Conservation (phyloP, 2,329 filamentous ascomycete genomes). For the Reticulascus tulasneorum region DNA sequence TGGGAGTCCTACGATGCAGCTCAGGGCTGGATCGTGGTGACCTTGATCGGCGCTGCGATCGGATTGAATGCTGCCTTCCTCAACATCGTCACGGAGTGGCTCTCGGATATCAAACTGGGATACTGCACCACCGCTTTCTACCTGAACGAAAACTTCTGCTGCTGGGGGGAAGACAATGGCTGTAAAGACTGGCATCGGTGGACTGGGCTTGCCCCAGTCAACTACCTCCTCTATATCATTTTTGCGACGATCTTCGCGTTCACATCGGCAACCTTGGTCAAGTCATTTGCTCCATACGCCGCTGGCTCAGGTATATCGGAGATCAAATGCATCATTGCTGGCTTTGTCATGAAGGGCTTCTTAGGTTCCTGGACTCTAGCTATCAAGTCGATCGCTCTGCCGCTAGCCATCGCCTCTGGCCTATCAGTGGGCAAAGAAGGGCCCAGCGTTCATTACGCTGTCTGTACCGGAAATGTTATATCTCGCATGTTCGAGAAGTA, state of each 20-base stretch:
- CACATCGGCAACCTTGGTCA: slow-evolving; percentile 78
- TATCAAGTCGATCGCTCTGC: slow-evolving; percentile 90
- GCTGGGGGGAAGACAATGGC: slow-evolving; percentile 89
- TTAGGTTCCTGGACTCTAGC: slow-evolving; percentile 84
- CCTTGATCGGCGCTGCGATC: slow-evolving; percentile 86
- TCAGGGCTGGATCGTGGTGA: slow-evolving; percentile 97
- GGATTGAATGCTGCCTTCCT: slow-evolving; percentile 89
- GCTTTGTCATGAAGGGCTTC: slow-evolving; percentile 99
- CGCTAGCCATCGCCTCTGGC: slow-evolving; percentile 88
- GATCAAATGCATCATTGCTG: slow-evolving; percentile 98
- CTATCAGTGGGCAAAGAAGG: slow-evolving; percentile 96
- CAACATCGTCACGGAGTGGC: slow-evolving; percentile 95
- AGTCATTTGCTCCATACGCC: slow-evolving; percentile 89
- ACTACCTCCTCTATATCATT: slow-evolving; percentile 84
- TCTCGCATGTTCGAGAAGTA: slow-evolving; percentile 92
- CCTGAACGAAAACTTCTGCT: slow-evolving; percentile 95
- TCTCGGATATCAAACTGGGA: slow-evolving; percentile 93
- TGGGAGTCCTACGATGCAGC: slow-evolving; percentile 91
- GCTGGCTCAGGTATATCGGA: slow-evolving; percentile 96
- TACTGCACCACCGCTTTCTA: slow-evolving; percentile 95
- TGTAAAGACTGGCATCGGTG: slow-evolving; percentile 88
- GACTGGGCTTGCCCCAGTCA: slow-evolving; percentile 72
- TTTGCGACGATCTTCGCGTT: slow-evolving; percentile 83
- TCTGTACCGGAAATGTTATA: slow-evolving; percentile 95
- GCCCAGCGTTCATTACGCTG: slow-evolving; percentile 97